Base-by-base conservation (phyloP, 495 filamentous ascomycete genomes). In the Aspergillus sclerotiicarbonarius region DNA sequence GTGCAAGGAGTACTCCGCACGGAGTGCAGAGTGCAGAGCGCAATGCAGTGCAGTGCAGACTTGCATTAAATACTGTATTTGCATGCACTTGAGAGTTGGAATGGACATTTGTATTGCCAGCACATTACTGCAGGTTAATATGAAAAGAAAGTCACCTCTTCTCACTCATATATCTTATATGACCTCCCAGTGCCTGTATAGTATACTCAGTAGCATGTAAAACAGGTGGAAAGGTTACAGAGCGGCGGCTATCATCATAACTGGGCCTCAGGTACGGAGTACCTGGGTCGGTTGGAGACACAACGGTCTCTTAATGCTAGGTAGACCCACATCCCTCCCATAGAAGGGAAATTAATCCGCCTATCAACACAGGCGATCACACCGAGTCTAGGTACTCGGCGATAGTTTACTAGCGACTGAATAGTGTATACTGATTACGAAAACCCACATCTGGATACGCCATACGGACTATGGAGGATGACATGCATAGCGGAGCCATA, bases 331-430 rank as follows among this genome's bases (percentile, higher is more conserved):
- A 12, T 12, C 35, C 16, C 35, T 19, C 39, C 21, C 13, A 30
- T 33, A 33, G 47, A 56, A 49, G 37, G 37, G 35, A 57, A 57
- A 57, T 57, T 57, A 51, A 49, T 44, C 55, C 47, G 55, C 55
- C 55, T 32, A 57, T 50, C 54, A 41, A 30, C 43, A 21, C 8
- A 15, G 55, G 20, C n/a, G 55, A 57, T 51, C 55, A 8, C 15
- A n/a, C 37, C 37, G 37, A 41, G 37, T 41, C 37, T 12, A 37
- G 35, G 35, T 6, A 6, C 8, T 12, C 33, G 8, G 13, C 33
- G 13, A 35, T 35, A 41, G 5, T n/a, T 41, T 41, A 41, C 37
- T 15, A 41, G 37, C 13, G 37, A 41, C 37, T 37, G 10, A n/a
- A 41, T 41, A 37, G 6, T 37, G 15, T 37, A 6, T 33, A 4